Percentiles rank a stretch among this genome's conserved stretches.
These are phyloP conservation scores for Epichloe brachyelytri DNA, from an alignment of 2,329 filamentous ascomycete species.

Conservation along the genomic window DNA sequence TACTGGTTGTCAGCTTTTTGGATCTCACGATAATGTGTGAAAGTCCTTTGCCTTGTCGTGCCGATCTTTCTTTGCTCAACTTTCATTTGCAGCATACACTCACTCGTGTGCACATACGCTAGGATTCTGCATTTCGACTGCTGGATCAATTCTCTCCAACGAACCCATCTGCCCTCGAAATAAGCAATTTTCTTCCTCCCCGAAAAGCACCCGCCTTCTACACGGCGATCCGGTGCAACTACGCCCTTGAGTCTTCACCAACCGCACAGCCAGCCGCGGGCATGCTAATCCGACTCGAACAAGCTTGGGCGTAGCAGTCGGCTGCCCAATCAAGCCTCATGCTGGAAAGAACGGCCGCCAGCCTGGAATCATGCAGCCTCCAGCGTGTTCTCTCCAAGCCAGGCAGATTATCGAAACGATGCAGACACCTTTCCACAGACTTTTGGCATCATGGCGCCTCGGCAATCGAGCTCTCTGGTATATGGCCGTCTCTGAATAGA, in stretches of 20 bases:
- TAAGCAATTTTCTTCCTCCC: background rate
- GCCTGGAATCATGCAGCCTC: constrained; percentile 42
- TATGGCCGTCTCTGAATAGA: constrained; percentile 25
- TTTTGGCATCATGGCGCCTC: constrained; percentile 44
- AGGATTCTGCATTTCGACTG: background rate
- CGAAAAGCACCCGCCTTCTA: background rate
- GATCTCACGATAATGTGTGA: background rate
- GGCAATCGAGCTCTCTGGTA: constrained; percentile 32
- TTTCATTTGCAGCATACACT: background rate
- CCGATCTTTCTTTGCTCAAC: background rate
- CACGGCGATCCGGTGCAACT: background rate
- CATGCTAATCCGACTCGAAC: constrained; percentile 10
- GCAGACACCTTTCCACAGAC: constrained; percentile 31
- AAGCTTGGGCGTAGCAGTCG: constrained; percentile 9
- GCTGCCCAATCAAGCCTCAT: constrained; percentile 23
- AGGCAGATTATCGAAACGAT: constrained; percentile 23
- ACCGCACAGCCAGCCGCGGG: constrained; percentile 8
- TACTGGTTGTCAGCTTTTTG: background rate
- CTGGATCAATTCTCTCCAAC: background rate
- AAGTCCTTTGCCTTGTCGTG: background rate
- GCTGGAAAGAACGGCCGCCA: constrained; percentile 45
- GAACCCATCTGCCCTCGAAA: background rate
- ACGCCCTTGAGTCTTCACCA: background rate
- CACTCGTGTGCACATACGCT: no score
- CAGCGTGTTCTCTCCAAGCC: constrained; percentile 35